Conservation (phyloP, 345 rosid species). For the Camelina hispida region DNA sequence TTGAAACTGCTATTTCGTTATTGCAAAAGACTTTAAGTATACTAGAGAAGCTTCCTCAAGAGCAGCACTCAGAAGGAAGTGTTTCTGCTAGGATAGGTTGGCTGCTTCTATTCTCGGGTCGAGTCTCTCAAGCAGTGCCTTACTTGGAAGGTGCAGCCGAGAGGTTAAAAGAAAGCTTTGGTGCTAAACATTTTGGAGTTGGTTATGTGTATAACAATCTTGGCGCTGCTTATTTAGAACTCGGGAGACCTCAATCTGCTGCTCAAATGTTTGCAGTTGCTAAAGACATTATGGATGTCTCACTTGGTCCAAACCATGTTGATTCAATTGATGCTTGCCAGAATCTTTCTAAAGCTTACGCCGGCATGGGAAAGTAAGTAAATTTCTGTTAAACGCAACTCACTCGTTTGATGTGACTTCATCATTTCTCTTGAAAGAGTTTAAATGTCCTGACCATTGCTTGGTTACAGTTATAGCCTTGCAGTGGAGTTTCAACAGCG, state of each 20-base stretch:
- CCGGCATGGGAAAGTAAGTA: conserved; percentile 78
- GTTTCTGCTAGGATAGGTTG: conserved; percentile 93
- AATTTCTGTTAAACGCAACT: background rate
- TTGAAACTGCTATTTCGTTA: conserved; percentile 76
- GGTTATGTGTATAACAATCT: conserved; percentile 92
- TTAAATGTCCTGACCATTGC: conserved; percentile 12
- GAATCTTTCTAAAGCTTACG: conserved; percentile 89
- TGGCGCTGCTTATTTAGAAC: conserved; percentile 93
- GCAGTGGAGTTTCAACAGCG: conserved; percentile 86
- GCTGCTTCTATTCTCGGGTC: conserved; percentile 80
- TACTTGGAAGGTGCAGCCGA: conserved; percentile 87
- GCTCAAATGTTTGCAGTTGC: conserved; percentile 96
- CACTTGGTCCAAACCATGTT: conserved; percentile 91
- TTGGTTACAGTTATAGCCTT: conserved; percentile 57
- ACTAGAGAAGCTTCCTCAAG: conserved; percentile 88
- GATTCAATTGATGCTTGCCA: conserved; percentile 94
- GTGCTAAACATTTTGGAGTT: conserved; percentile 89
- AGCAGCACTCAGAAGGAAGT: conserved; percentile 87
- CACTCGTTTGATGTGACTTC: background rate
- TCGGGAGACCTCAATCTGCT: conserved; percentile 91
- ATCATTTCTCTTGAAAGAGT: background rate
- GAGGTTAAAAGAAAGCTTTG: conserved; percentile 86
- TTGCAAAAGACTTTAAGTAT: conserved; percentile 71
- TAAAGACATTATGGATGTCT: conserved; percentile 89
- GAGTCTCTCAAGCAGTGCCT: conserved; percentile 85